Evolutionary conservation across 371 early-diverging fungal genomes (phyloP).

Genomic region (Mortierella sp.): DNA sequence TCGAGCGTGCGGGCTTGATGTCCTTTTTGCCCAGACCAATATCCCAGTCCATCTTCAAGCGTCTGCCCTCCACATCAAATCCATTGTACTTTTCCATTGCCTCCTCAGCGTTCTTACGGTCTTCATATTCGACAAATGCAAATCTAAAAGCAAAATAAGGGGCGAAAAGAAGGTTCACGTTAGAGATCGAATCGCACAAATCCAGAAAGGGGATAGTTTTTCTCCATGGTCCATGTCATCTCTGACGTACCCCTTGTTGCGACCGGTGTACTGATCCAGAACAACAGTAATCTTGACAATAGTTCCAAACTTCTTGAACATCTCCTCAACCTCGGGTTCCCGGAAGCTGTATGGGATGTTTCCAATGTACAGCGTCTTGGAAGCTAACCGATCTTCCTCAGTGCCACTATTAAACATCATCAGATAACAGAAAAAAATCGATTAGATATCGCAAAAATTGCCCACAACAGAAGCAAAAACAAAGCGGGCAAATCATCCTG

Average conservation of each 20-base stretch:
- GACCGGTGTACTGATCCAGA: constrained; percentile 76
- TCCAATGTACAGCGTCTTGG: constrained; percentile 82
- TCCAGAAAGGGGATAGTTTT: background rate
- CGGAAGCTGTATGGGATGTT: constrained; percentile 85
- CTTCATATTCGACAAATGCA: constrained; percentile 84
- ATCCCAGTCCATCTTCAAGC: constrained; percentile 87
- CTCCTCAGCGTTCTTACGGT: constrained; percentile 84
- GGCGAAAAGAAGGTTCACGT: background rate
- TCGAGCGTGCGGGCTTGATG: constrained; percentile 48
- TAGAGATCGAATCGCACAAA: background rate
- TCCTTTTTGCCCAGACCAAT: constrained; percentile 82
- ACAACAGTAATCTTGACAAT: constrained; percentile 79
- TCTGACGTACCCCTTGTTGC: constrained; percentile 81
- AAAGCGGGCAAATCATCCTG: constrained; percentile 5
- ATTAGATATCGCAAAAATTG: background rate
- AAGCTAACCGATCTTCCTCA: constrained; percentile 74
- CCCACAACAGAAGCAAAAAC: background rate
- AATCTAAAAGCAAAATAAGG: constrained; percentile 62
- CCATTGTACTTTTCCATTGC: constrained; percentile 82
- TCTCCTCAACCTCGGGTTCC: constrained; percentile 78
- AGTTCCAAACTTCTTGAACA: constrained; percentile 84
- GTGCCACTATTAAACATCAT: constrained; percentile 64
- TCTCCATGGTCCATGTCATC: background rate
- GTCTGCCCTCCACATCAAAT: constrained; percentile 80
- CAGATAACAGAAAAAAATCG: background rate